These are phyloP conservation scores for Onygenales sp. DNA, from an alignment of 2,329 filamentous ascomycete genomes.

Conservation along the genomic window DNA sequence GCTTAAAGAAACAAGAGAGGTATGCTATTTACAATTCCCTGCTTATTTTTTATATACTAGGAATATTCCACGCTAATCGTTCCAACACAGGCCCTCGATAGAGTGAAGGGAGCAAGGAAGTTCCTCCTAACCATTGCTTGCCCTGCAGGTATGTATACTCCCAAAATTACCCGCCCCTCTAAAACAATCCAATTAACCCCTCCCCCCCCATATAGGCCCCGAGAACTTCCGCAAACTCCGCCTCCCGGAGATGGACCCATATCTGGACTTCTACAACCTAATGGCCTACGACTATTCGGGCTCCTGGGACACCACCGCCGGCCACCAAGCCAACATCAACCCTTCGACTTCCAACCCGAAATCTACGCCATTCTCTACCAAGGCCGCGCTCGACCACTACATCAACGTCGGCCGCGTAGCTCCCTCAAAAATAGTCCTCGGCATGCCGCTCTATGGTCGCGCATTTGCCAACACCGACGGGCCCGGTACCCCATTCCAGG, in stretches of 20 bases:
- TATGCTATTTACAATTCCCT: slow-evolving; percentile 10
- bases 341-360: slow-evolving; percentile 48
- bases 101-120: slow-evolving; percentile 26
- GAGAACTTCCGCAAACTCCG: slow-evolving; percentile 33
- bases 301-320: slow-evolving; percentile 62
- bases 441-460: slow-evolving; percentile 91
- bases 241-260: slow-evolving; percentile 35
- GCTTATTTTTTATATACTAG: neutral
- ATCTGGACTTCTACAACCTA: slow-evolving; percentile 45
- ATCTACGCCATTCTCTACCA: slow-evolving; percentile 70
- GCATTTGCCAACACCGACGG: slow-evolving; percentile 75
- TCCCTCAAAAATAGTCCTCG: slow-evolving; percentile 68
- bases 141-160: slow-evolving; percentile 30
- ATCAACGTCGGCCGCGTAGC: slow-evolving; percentile 50
- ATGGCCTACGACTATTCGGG: slow-evolving; percentile 88
- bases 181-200: neutral
- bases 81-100: slow-evolving; percentile 3
- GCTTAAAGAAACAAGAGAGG: slow-evolving; percentile 33
- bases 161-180: neutral
- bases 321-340: slow-evolving; percentile 75
- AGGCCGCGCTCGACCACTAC: slow-evolving; percentile 63
- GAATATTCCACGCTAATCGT: neutral
- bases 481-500: slow-evolving; percentile 59
- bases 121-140: slow-evolving; percentile 42
- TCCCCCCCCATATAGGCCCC: slow-evolving; percentile 20